Percentiles rank a stretch among this genome's conserved stretches.
Conservation (phyloP, 495 filamentous ascomycete genomes). For the Daldinia caldariorum region DNA sequence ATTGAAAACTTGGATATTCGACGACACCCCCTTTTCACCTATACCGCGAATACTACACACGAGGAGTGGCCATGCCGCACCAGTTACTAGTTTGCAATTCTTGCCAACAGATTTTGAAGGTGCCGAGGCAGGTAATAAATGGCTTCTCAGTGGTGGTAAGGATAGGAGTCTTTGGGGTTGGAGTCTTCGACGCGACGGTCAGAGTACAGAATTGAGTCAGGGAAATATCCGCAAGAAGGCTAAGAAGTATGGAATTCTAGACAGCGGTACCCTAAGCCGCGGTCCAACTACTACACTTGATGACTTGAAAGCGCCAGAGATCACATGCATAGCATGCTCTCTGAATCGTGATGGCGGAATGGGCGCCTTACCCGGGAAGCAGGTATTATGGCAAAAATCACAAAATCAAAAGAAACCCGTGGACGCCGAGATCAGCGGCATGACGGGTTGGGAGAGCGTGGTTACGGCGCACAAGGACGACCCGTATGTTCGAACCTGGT, state of each 20-base stretch:
- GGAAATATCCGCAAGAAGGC: slow-evolving; percentile 83
- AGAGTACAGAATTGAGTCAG: slow-evolving; percentile 93
- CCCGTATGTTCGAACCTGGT: slow-evolving; percentile 90
- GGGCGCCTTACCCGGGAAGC: slow-evolving; percentile 74
- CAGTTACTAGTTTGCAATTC: slow-evolving; percentile 81
- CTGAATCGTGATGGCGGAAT: slow-evolving; percentile 94
- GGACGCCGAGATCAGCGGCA: slow-evolving; percentile 68
- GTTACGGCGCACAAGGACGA: slow-evolving; percentile 93
- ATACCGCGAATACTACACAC: slow-evolving; percentile 84
- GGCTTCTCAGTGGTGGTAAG: slow-evolving; percentile 87
- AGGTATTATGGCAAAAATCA: slow-evolving; percentile 79
- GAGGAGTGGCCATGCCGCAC: slow-evolving; percentile 86
- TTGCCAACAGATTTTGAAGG: slow-evolving; percentile 87
- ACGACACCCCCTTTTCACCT: slow-evolving; percentile 84
- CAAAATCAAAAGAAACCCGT: slow-evolving; percentile 64
- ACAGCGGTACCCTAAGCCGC: slow-evolving; percentile 54
- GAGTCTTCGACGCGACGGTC: slow-evolving; percentile 92
- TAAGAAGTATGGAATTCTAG: slow-evolving; percentile 79
- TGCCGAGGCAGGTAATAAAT: slow-evolving; percentile 88
- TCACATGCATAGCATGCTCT: slow-evolving; percentile 88
- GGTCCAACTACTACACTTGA: slow-evolving; percentile 70
- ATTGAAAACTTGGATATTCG: slow-evolving; percentile 94
- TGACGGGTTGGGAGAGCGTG: slow-evolving; percentile 95
- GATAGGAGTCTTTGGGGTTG: slow-evolving; percentile 95
- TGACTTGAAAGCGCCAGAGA: slow-evolving; percentile 85